Percentiles rank a stretch among this genome's conserved stretches.
phyloP scores from a whole-genome alignment of 2,329 filamentous ascomycete genomes.

The Alternaria burnsii region DNA sequence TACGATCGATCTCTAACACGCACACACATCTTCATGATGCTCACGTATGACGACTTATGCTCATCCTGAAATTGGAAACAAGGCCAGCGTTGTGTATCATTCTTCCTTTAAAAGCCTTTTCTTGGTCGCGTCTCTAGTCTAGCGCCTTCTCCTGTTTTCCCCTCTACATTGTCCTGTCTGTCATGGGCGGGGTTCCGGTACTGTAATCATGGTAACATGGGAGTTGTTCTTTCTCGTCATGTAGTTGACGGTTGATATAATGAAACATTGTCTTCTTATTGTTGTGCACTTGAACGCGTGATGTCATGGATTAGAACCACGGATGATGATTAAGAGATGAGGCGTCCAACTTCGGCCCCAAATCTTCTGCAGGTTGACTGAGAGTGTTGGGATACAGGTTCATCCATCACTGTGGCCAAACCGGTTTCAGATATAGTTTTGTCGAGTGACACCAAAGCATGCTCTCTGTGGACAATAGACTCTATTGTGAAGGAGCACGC shows the following conservation, averaged over 20 bases:
- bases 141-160: conserved; percentile 32
- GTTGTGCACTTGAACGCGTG: neutral
- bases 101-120: conserved; percentile 40
- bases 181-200: conserved; percentile 26
- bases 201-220: conserved; percentile 23
- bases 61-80: conserved; percentile 41
- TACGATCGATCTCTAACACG: conserved; percentile 11
- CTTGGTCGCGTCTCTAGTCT: conserved; percentile 25
- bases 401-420: conserved; percentile 1
- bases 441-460: neutral
- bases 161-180: conserved; percentile 23
- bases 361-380: neutral
- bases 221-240: conserved; percentile 28
- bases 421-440: conserved; percentile 5
- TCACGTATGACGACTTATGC: conserved; percentile 33
- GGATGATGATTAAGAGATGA: neutral
- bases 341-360: neutral
- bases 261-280: conserved; percentile 20
- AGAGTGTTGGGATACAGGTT: conserved; percentile 5
- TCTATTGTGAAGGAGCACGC: neutral
- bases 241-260: conserved; percentile 27
- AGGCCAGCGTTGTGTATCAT: conserved; percentile 32
- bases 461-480: neutral
- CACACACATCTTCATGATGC: conserved; percentile 33
- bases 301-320: neutral